Conservation (phyloP, 1,139 yeast species). For the Pneumocystis canis region DNA sequence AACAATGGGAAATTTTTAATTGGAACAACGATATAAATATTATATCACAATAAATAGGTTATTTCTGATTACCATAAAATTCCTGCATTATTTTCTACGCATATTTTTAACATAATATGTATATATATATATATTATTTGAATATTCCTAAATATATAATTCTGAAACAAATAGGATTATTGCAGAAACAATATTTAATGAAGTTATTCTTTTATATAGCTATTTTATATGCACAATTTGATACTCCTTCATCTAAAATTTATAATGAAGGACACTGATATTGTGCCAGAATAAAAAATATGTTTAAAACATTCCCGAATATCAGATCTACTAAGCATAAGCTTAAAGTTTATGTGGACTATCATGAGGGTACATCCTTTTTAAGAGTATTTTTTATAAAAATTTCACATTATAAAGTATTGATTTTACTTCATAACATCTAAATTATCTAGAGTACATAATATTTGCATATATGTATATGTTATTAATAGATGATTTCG, state of each 20-base stretch:
- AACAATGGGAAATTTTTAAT: constrained; percentile 13
- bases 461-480: neutral
- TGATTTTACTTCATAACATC: too few species aligned
- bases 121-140: neutral
- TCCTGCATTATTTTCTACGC: neutral
- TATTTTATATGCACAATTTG: neutral
- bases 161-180: neutral
- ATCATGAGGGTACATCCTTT: neutral
- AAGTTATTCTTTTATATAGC: neutral
- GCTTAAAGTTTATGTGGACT: neutral
- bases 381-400: neutral
- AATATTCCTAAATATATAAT: neutral
- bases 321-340: constrained; percentile 1
- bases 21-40: constrained; percentile 1
- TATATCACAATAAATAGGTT: neutral
- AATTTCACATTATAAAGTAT: too few species aligned
- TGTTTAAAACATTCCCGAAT: neutral
- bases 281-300: neutral
- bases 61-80: neutral
- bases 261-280: neutral
- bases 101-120: neutral
- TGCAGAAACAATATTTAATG: neutral
- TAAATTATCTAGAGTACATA: neutral
- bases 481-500: neutral
- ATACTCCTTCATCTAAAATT: neutral